These are phyloP conservation scores for Gossypium lobatum DNA, from an alignment of 441 rosid species.

Conservation along the genomic window DNA sequence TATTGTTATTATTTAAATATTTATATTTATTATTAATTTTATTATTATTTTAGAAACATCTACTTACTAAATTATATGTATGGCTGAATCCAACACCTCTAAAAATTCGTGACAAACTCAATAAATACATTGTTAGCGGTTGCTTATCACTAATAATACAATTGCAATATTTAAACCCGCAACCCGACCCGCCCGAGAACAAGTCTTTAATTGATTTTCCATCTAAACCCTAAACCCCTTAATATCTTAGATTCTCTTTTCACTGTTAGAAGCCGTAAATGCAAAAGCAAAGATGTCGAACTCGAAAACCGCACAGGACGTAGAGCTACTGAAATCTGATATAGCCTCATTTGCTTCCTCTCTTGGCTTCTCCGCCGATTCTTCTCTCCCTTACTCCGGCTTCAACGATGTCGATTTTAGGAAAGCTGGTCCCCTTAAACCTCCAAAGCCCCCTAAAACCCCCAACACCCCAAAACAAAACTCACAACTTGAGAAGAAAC, in stretches of 20 bases:
- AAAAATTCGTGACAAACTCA: too few species aligned
- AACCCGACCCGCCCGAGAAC: too few species aligned
- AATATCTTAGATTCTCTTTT: too few species aligned
- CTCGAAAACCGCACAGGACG: slow-evolving; percentile 21
- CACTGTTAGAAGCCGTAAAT: neutral
- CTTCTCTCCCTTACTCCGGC: slow-evolving; percentile 54
- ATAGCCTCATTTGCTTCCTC: slow-evolving; percentile 76
- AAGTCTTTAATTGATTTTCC: too few species aligned
- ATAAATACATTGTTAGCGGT: too few species aligned
- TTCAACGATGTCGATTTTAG: slow-evolving; percentile 80
- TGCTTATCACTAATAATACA: too few species aligned
- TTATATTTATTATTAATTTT: too few species aligned
- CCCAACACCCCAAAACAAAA: slow-evolving; percentile 12
- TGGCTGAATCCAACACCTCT: too few species aligned
- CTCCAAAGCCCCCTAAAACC: slow-evolving; percentile 22
- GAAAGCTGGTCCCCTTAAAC: slow-evolving; percentile 24
- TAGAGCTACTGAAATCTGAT: slow-evolving; percentile 49
- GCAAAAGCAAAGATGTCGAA: slow-evolving; percentile 25
- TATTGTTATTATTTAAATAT: too few species aligned
- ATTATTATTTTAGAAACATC: too few species aligned
- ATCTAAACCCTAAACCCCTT: neutral
- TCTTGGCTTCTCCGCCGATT: slow-evolving; percentile 55
- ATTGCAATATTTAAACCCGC: too few species aligned
- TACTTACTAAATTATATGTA: too few species aligned
- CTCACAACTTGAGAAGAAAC: neutral